These are phyloP conservation scores for Sanguinoderma infundibulare DNA, from an alignment of 1,284 basidiomycete species.

Conservation along the genomic window DNA sequence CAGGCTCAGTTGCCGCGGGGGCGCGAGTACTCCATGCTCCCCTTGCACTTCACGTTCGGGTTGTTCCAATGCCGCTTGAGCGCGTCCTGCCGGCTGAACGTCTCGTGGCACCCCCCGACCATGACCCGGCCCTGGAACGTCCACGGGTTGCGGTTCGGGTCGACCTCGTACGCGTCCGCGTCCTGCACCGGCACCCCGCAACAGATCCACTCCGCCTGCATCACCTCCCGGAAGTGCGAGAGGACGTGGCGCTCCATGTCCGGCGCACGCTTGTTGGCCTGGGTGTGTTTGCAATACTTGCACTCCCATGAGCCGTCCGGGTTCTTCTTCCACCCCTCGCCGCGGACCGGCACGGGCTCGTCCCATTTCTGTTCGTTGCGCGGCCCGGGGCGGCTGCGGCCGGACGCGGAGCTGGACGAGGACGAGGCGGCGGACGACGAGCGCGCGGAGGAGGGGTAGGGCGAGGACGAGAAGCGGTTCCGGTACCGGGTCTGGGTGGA, in stretches of 20 bases:
- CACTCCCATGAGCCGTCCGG: slow-evolving; percentile 22
- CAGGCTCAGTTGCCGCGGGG: background rate
- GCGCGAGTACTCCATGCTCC: slow-evolving; percentile 15
- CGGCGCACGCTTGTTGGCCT: slow-evolving; percentile 29
- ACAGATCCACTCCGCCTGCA: slow-evolving; percentile 27
- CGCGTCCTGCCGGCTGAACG: slow-evolving; percentile 34
- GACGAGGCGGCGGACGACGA: slow-evolving; percentile 12
- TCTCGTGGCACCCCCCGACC: slow-evolving; percentile 33
- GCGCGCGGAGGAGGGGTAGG: slow-evolving; percentile 18
- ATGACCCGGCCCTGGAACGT: slow-evolving; percentile 16
- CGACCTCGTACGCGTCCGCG: slow-evolving; percentile 11
- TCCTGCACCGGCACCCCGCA: slow-evolving; percentile 29
- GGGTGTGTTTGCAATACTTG: slow-evolving; percentile 25
- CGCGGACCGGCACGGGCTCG: slow-evolving; percentile 16
- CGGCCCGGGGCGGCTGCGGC: slow-evolving; percentile 16
- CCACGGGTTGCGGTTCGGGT: slow-evolving; percentile 9
- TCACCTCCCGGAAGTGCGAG: slow-evolving; percentile 25
- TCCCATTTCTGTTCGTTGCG: slow-evolving; percentile 23
- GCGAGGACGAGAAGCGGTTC: slow-evolving; percentile 16
- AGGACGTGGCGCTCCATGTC: slow-evolving; percentile 34
- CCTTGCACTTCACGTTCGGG: slow-evolving; percentile 24
- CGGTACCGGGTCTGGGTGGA: background rate
- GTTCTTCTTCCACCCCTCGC: slow-evolving; percentile 16
- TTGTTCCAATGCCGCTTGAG: slow-evolving; percentile 33
- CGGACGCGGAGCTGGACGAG: slow-evolving; percentile 6